Evolutionary conservation across 352 stramenopile genomes (phyloP).

Genomic region (Pythium insidiosum): DNA sequence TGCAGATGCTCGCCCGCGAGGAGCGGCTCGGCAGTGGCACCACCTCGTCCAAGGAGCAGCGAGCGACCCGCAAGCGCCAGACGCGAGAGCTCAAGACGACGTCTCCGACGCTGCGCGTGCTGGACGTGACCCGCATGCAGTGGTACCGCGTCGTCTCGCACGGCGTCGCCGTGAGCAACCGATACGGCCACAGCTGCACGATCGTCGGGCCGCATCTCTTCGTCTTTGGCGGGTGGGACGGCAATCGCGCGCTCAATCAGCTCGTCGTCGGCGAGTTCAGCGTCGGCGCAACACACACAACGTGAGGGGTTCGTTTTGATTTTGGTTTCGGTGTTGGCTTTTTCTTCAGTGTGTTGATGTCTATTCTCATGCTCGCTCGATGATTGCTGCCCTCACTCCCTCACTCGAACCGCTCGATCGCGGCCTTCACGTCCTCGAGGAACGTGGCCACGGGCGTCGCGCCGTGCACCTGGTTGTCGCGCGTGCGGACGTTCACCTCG

Average conservation of each 20-base stretch:
- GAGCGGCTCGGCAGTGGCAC: constrained; percentile 38
- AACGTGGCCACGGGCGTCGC: constrained; percentile 47
- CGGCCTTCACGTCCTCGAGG: constrained; percentile 37
- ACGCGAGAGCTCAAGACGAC: constrained; percentile 25
- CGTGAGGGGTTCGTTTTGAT: no score
- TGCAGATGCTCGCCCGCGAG: constrained; percentile 42
- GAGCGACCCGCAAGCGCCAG: constrained; percentile 23
- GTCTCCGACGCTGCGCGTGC: constrained; percentile 47
- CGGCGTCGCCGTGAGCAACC: constrained; percentile 42
- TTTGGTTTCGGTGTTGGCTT: no score
- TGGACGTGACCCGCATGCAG: constrained; percentile 58
- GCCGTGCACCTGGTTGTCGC: constrained; percentile 78
- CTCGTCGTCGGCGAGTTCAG: constrained; percentile 54
- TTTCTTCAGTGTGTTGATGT: background rate
- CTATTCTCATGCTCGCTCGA: no score
- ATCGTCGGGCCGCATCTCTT: constrained; percentile 64
- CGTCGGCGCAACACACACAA: background rate
- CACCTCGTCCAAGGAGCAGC: constrained; percentile 28
- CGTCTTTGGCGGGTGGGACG: constrained; percentile 76
- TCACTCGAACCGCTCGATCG: constrained; percentile 53
- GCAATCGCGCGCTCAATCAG: constrained; percentile 72
- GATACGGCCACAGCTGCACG: constrained; percentile 63
- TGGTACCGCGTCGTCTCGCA: constrained; percentile 35
- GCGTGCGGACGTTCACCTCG: constrained; percentile 71
- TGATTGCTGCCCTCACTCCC: no score